Base-by-base conservation (phyloP, 2,329 filamentous ascomycete species). In the Paracamarosporium sp. region DNA sequence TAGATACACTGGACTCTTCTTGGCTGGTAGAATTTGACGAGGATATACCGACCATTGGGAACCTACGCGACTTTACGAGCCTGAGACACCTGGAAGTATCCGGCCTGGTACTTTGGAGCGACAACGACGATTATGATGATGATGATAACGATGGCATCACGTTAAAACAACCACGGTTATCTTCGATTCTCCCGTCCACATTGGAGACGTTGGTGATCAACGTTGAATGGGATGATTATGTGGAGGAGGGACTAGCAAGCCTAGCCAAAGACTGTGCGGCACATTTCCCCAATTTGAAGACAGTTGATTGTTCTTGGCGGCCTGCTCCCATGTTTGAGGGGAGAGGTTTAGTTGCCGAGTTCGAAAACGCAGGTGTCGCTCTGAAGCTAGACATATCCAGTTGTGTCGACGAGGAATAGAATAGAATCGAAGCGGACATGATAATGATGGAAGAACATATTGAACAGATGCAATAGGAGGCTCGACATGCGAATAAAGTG, bases 171-270 rank as follows among this genome's bases (percentile, higher is more conserved):
- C 17, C 47, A n/a, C 40, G 50, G 11, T 30, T 65, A 24, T 54
- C 60, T 43, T n/a, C 33, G 1, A 50, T 65, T 1, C 31, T 68
- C 2, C 65, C 65, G 9, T 24, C 27, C 11, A 57, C 55, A 22
- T 30, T 68, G n/a, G 59, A 65, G 36, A 56, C 25, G 6, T 33
- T 68, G 20, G 40, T 56, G 5, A 52, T 68, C 24, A 43, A 59
- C 4, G 53, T 54, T 6, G 64, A 66, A 45, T 68, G 64, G 64
- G 61, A 66, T 30, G 58, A 64, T 11, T 53, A 61, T 36, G 50
- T 65, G 7, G 60, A 64, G n/a, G 44, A 58, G 9, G 41, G 43
- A 7, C 36, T 65, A 2, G 13, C 44, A 17, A 50, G 38, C 5
- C 36, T 65, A n/a, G 31, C 45, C 5, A 25, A 28, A 22, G 60